Evolutionary conservation across 1,139 yeast species (phyloP), one percentile per base, ranked within the genome.

Genomic region (Pichiaceae sp.): DNA sequence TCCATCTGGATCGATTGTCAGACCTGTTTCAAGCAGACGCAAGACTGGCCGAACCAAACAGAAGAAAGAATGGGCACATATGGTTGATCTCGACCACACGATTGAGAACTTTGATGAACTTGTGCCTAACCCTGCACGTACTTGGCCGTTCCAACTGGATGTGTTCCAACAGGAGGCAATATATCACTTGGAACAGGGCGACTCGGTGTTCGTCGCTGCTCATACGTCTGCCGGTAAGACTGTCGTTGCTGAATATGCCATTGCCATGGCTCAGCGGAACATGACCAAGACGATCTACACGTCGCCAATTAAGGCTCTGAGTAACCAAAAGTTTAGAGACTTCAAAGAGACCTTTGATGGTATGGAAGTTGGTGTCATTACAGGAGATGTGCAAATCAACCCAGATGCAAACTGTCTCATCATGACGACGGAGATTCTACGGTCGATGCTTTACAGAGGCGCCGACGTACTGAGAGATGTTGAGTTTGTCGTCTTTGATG

Each of bases 191-290:
- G 97, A 91, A 56, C 74, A 96, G 53, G 78, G 83, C 45, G 97
- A 91, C 57, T 82, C 95, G n/a, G 99, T 91, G 8, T 71, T 91
- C 50, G 97, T 91, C 2, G 89, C 97, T 18, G 99, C 99, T 0
- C 99, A 91, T 55, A 89, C 98, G 0, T 89, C 97, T 23, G 97
- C 97, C 5, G 98, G 98, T 63, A 89, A 89, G 57, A 89, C 98
- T 0, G 98, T 91, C 34, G 97, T 89, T 32, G 98, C 98, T 0
- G 98, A 89, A 56, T 91, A 89, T 54, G 96, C 97, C 31, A 89
- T 89, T 62, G 96, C 97, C 2, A 95, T 86, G 66, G 85, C 96
- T n/a, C 66, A 85, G 43, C 66, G 86, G 46, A 87, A 84, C 39
- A 89, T 86, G 64, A 95, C 91, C 54, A 76, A 95, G 59, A 95